These are phyloP conservation scores for Zopfochytrium polystomum DNA, from an alignment of 371 early-diverging fungal species.

Conservation along the genomic window DNA sequence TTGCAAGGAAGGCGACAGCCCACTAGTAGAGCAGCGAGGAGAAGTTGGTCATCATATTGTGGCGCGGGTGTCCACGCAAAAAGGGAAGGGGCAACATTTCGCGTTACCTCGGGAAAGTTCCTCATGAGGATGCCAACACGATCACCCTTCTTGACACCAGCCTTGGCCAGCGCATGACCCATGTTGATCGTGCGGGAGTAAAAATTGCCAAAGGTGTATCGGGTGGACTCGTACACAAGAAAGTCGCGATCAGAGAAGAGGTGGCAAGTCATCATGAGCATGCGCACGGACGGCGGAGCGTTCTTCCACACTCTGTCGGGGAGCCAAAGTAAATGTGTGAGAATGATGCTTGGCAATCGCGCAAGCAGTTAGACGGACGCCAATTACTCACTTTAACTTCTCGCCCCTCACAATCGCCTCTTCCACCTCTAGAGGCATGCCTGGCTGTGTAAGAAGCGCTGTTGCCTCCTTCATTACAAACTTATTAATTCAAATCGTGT, in stretches of 20 bases:
- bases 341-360: background rate
- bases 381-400: no score
- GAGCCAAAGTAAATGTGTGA: no score
- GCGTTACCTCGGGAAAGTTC: conserved; percentile 23
- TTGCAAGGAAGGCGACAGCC: conserved; percentile 6
- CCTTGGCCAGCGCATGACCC: conserved; percentile 10
- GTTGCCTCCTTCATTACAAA: no score
- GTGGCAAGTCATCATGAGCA: background rate
- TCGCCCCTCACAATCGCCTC: no score
- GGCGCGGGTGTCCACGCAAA: background rate
- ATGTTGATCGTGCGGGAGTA: conserved; percentile 1
- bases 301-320: conserved; percentile 17
- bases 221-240: conserved; percentile 1
- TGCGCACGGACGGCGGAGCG: conserved; percentile 15
- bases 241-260: conserved; percentile 3
- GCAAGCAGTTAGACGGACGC: no score
- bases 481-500: no score
- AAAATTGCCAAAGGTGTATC: conserved; percentile 12
- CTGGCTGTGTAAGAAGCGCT: no score
- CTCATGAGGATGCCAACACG: conserved; percentile 25
- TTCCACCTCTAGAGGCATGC: no score
- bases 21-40: conserved; percentile 12
- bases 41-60: background rate
- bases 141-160: conserved; percentile 23
- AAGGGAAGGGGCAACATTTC: background rate